These are phyloP conservation scores for Tremella fuciformis DNA, from an alignment of 768 basidiomycete genomes.

Conservation along the genomic window DNA sequence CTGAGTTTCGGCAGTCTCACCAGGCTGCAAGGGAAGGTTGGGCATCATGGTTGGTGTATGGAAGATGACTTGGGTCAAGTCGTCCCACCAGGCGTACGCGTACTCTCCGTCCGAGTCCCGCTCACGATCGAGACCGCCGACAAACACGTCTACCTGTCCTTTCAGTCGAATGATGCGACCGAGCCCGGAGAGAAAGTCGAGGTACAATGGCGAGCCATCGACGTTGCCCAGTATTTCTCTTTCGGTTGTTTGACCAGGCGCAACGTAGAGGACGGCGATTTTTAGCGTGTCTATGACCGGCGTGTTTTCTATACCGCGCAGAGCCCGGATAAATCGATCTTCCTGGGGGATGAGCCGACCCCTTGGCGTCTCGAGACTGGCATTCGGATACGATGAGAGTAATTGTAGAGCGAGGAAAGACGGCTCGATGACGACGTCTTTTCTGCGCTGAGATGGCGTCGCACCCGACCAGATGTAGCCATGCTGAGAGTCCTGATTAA, in stretches of 20 bases:
- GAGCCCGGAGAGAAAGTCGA: conserved; percentile 84
- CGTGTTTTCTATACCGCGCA: conserved; percentile 71
- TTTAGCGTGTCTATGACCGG: conserved; percentile 98
- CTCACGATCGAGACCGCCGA: conserved; percentile 77
- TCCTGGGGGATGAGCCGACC: conserved; percentile 57
- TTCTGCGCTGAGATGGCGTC: conserved; percentile 82
- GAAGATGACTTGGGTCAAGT: conserved; percentile 89
- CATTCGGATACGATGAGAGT: conserved; percentile 69
- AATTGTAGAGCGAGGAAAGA: conserved; percentile 75
- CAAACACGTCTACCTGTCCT: conserved; percentile 87
- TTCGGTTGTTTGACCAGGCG: conserved; percentile 81
- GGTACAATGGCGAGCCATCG: conserved; percentile 91
- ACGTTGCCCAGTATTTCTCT: conserved; percentile 81
- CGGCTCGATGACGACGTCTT: conserved; percentile 79
- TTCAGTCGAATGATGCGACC: conserved; percentile 83
- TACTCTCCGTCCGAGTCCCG: conserved; percentile 87
- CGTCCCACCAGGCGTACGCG: conserved; percentile 99
- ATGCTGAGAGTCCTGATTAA: conserved; percentile 56
- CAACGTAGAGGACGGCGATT: conserved; percentile 93
- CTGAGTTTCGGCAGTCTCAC: background rate
- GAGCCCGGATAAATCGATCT: conserved; percentile 60
- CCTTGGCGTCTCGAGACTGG: conserved; percentile 55
- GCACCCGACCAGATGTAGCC: conserved; percentile 85
- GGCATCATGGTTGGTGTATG: conserved; percentile 99
- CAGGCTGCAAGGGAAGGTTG: conserved; percentile 47